Evolutionary conservation across 495 filamentous ascomycete genomes (phyloP), one percentile per base, ranked within the genome.

Genomic region (Tetracladium setigerum): DNA sequence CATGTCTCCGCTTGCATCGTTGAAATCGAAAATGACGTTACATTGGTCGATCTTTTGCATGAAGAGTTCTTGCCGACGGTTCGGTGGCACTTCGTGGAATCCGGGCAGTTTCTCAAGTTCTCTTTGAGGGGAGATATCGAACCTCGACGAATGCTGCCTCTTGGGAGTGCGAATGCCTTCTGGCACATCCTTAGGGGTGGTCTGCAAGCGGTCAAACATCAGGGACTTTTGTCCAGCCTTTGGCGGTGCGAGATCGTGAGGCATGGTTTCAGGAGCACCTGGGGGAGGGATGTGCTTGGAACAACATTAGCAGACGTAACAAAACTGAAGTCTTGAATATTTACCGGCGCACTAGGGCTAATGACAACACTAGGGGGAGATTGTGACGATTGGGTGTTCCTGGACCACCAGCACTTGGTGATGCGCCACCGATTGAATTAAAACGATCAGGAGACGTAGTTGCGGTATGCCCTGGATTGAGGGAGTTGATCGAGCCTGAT

Each of bases 41-140:
- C 92, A 99, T 66, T 99, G 92, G 60, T 97, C 92, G 59, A 99
- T 94, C 76, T 99, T 99, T 64, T 97, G 89, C 91, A 99, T 95
- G 70, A 99, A 99, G 14, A 99, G 77, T 36, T 97, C 92, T 69
- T 99, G 91, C 43, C 92, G 84, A 31, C 89, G 80, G 53, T 95
- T 90, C 15, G 92, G 94, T 9, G 91, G 84, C 40, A 97, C 92
- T 67, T 99, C 92, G 62, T 97, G 92, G 69, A 99, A 99, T n/a
- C 92, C 91, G 1, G 90, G 89, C 11, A 97, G 72, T 68, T 99
- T 99, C 61, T 97, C 94, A 36, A 99, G 71, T 67, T 99, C 92
- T 54, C 92, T 77, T 62, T 95, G 88, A 46, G 94, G 88, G 5
- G 92, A 99, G 51, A 99, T 92, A 61, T 97, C 91, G 62, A 99